These are phyloP conservation scores for Breviolum minutum DNA, from an alignment of 73 alveolate species.

Conservation along the genomic window DNA sequence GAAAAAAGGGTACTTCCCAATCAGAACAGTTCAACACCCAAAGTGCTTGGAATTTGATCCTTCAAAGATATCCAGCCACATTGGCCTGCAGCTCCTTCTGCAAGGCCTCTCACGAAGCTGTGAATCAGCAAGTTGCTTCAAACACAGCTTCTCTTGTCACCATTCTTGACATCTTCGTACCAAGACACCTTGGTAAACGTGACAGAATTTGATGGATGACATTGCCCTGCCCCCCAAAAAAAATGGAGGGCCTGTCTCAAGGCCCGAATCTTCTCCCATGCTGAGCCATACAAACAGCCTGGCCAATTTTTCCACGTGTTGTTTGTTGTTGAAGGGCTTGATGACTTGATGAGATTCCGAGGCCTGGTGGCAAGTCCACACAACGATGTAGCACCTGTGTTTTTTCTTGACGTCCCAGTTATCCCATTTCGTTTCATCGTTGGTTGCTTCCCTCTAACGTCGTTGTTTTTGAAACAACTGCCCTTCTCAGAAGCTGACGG, in stretches of 20 bases:
- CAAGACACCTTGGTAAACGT: neutral
- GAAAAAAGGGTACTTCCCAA: neutral
- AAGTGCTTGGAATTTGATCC: neutral
- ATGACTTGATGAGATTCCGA: neutral
- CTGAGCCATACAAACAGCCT: conserved; percentile 15
- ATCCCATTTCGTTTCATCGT: neutral
- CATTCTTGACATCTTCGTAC: no score
- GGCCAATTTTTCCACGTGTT: neutral
- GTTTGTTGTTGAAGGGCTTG: neutral
- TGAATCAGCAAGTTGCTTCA: no score
- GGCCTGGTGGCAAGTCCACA: conserved; percentile 59
- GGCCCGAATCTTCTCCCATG: conserved; percentile 33
- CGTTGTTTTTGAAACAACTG: neutral
- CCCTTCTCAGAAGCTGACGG: neutral
- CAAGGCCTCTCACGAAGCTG: neutral
- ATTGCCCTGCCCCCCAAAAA: neutral
- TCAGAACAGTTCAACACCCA: neutral
- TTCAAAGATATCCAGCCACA: neutral
- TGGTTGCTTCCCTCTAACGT: neutral
- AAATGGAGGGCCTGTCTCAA: neutral
- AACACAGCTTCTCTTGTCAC: no score
- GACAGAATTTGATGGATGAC: neutral
- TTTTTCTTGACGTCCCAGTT: neutral
- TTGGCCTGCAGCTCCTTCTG: neutral
- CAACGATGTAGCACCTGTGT: conserved; percentile 71